A percentile compares a stretch with the other conserved stretches of the same genome.
Conservation (phyloP, 169 alveolate species). For the Plasmodium gonderi region DNA sequence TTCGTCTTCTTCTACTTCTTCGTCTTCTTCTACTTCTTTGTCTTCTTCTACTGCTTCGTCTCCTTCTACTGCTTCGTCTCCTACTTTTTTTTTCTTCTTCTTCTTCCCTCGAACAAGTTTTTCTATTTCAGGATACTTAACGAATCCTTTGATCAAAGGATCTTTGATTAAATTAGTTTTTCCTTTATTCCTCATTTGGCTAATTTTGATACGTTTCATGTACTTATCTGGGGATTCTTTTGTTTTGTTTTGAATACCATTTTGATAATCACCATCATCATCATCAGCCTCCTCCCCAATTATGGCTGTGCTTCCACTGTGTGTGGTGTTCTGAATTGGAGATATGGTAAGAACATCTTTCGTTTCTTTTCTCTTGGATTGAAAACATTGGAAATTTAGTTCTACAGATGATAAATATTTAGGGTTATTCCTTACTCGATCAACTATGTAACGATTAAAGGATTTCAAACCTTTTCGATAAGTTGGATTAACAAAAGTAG, state of each 20-base stretch:
- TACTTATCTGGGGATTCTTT: no score
- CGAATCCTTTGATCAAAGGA: no score
- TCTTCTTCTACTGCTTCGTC: not conserved
- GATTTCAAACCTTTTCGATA: not conserved
- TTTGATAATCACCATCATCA: no score
- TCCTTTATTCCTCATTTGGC: no score
- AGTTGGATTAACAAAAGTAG: slow-evolving; percentile 18
- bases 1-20: not conserved
- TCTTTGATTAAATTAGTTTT: no score
- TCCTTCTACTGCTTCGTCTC: not conserved
- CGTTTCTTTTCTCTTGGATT: not conserved
- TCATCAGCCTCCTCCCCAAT: not conserved
- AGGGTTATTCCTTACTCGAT: not conserved
- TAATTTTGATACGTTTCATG: no score
- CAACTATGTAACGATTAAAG: not conserved
- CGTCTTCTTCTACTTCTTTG: not conserved
- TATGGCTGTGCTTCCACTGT: not conserved
- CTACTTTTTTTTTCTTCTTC: not conserved
- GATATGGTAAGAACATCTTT: not conserved
- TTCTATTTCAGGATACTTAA: no score
- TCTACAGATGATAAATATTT: not conserved
- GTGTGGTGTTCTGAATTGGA: not conserved
- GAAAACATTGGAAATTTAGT: not conserved
- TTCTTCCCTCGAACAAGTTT: not conserved
- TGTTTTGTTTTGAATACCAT: not conserved